Conservation (phyloP, 2,329 filamentous ascomycete species). For the Penicillium brevicompactum region DNA sequence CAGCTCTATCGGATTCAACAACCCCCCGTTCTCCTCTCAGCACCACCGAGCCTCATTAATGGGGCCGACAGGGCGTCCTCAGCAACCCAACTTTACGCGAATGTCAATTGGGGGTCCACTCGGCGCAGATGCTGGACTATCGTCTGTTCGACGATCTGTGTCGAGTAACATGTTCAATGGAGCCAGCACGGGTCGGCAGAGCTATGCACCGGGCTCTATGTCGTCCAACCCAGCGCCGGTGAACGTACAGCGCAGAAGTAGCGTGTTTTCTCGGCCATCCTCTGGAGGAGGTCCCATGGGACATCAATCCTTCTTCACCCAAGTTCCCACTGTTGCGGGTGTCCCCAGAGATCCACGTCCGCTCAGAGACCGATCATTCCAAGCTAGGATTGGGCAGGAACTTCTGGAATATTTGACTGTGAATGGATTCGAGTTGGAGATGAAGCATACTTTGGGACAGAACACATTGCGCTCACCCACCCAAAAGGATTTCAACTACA, state of each 20-base stretch:
- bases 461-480: slow-evolving; percentile 93
- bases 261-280: slow-evolving; percentile 76
- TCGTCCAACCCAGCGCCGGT: slow-evolving; percentile 56
- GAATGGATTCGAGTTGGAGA: slow-evolving; percentile 96
- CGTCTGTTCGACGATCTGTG: slow-evolving; percentile 79
- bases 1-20: slow-evolving; percentile 70
- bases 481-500: slow-evolving; percentile 96
- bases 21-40: slow-evolving; percentile 65
- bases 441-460: slow-evolving; percentile 88
- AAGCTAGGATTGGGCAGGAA: slow-evolving; percentile 82
- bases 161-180: slow-evolving; percentile 66
- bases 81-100: slow-evolving; percentile 83
- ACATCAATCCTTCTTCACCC: slow-evolving; percentile 94
- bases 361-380: slow-evolving; percentile 77
- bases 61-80: slow-evolving; percentile 79
- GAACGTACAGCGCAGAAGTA: slow-evolving; percentile 70
- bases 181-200: slow-evolving; percentile 66
- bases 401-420: slow-evolving; percentile 87
- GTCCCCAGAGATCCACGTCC: slow-evolving; percentile 85
- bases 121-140: slow-evolving; percentile 75
- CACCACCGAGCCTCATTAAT: slow-evolving; percentile 85
- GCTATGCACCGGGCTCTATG: slow-evolving; percentile 64
- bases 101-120: slow-evolving; percentile 75
- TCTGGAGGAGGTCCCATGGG: slow-evolving; percentile 62
- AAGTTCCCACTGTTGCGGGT: slow-evolving; percentile 77